Base-by-base conservation (phyloP, 1,284 basidiomycete species). In the Stygiomarasmius scandens region DNA sequence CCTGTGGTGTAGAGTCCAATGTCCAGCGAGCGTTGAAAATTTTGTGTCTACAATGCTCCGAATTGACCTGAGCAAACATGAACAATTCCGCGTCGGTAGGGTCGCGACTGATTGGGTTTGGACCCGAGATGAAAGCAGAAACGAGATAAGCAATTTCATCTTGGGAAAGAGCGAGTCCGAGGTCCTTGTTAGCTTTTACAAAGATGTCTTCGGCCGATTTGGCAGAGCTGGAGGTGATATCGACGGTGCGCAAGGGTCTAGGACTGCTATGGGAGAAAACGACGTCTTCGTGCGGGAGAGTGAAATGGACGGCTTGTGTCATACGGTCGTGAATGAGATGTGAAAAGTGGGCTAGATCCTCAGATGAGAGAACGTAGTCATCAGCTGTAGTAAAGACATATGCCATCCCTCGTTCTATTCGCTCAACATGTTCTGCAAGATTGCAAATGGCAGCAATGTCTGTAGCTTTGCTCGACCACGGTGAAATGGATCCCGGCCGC, bases 61-160 rank as follows among this genome's bases (percentile, higher is more conserved):
- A 98, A 78, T 99, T 99, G 72, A 99, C 96, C 72, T 99, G 97
- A 16, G 97, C 96, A 71, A 99, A 99, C 96, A 99, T 99, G 84
- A 99, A 99, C 19, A 99, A 82, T 72, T 99, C 97, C 12, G 97
- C 96, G 67, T 99, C 96, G 49, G 94, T 98, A 3, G 95, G 95
- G 69, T 94, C 89, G 47, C 94, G 86, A 51, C 78, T 77, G 66
- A 90, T 82, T 1, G 87, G 81, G 8, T 78, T 71, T 22, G 78
- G 70, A 12, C 87, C 88, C 34, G 89, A 80, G 43, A 93, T 82
- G 74, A 95, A 99, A 9, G 93, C 93, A 52, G 93, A 83, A 64
- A 97, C 85, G 61, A 99, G 87, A 73, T 98, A 99, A 65, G 91
- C 85, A 61, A 99, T 94, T 74, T 99, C 96, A 60, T 95, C 91